These are phyloP conservation scores for Ophiosphaerella korrae DNA, from an alignment of 2,329 filamentous ascomycete species.

Conservation along the genomic window DNA sequence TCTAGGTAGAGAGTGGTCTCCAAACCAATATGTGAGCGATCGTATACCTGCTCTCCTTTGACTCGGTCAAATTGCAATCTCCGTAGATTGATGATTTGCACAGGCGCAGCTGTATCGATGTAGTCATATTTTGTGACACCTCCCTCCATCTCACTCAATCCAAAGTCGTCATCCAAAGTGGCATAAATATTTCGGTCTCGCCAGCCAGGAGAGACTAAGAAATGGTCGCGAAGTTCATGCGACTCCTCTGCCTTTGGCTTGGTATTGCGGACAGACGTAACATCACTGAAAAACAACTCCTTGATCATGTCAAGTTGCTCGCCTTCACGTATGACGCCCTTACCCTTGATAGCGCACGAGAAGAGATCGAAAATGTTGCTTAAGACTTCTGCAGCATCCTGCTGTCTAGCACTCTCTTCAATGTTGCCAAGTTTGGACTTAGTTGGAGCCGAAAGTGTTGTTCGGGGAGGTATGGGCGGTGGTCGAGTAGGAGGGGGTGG, in stretches of 20 bases:
- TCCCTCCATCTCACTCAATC: constrained; percentile 70
- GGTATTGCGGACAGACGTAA: constrained; percentile 49
- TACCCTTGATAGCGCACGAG: constrained; percentile 82
- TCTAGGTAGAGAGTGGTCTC: constrained; percentile 84
- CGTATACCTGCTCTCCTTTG: constrained; percentile 52
- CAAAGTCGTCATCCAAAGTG: constrained; percentile 84
- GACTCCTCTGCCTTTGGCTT: constrained; percentile 49
- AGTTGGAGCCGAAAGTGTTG: constrained; percentile 29
- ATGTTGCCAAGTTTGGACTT: constrained; percentile 53
- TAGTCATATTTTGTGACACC: constrained; percentile 38
- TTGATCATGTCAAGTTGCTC: constrained; percentile 84
- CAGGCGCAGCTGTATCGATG: constrained; percentile 71
- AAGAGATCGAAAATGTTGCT: constrained; percentile 88
- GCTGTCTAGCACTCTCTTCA: constrained; percentile 70
- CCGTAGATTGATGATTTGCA: constrained; percentile 89
- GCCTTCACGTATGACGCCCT: constrained; percentile 67
- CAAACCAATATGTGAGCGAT: constrained; percentile 71
- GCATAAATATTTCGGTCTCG: constrained; percentile 74
- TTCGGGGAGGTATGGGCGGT: constrained; percentile 65
- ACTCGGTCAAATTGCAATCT: constrained; percentile 73
- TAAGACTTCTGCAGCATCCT: constrained; percentile 96
- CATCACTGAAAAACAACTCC: constrained; percentile 50
- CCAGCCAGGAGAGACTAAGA: constrained; percentile 63
- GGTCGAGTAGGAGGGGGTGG: constrained; percentile 53
- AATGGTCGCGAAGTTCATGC: constrained; percentile 66